Base-by-base conservation (phyloP, 768 basidiomycete genomes). In the Russula compacta region DNA sequence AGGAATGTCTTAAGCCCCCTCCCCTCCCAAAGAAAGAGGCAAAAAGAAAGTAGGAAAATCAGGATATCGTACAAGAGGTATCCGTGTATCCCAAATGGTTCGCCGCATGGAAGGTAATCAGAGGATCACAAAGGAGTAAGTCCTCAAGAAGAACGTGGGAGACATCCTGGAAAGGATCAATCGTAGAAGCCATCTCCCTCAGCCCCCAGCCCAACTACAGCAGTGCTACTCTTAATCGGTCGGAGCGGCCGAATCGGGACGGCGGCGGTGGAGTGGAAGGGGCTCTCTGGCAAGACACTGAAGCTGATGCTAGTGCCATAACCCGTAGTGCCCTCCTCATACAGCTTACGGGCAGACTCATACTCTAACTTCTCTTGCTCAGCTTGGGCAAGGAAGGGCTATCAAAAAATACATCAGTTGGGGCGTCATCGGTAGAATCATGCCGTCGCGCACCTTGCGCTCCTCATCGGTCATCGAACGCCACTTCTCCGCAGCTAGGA, bases 351-450 rank as follows among this genome's bases (percentile, higher is more conserved):
- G 39, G 92, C 89, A 38, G 84, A 81, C 70, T 95, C 92, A 73
- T 95, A 95, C 67, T 92, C 88, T 75, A 92, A 84, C 76, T 95
- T 95, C 80, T 95, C 93, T 71, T 91, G 87, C 72, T 95, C 93
- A 14, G 93, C 94, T 73, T 92, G 92, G 15, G 88, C 87, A 44
- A 97, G 79, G 79, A 92, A 97, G 1, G 94, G 93, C 92, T 95
- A 61, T 52, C 43, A 7, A 29, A 65, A 39, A 56, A 62, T 59
- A 46, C 32, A 61, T 53, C 49, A 64, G 65, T 63, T 61, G 58
- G 19, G 33, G 49, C 43, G 24, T 42, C 43, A 21, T 33, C 62
- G 43, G 54, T 62, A 51, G 52, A 72, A 24, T 68, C 65, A 61
- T 62, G 48, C 43, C n/a, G 59, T 35, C 42, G 70, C 79, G 50